Conservation (phyloP, 768 basidiomycete species). For the Paxillus rubicundulus region DNA sequence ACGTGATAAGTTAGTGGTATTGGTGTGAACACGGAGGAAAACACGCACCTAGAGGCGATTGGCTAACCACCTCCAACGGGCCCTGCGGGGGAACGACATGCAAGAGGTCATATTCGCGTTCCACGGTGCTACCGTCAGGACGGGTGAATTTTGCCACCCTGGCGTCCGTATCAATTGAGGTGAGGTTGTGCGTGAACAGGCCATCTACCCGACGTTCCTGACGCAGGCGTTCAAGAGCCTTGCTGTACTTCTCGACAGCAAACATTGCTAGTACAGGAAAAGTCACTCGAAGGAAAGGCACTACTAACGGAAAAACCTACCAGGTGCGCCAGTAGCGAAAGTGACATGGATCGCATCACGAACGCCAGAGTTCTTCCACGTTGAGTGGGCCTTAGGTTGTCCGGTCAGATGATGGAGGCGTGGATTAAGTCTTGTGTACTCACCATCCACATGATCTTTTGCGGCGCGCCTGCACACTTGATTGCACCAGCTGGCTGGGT, state of each 20-base stretch:
- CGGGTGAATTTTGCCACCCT: not conserved
- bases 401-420: no score
- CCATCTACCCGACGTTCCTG: not conserved
- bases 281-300: no score
- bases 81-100: not conserved
- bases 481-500: not conserved
- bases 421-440: no score
- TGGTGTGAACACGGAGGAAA: no score
- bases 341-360: not conserved
- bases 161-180: not conserved
- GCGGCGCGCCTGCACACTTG: not conserved
- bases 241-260: not conserved
- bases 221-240: not conserved
- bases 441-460: not conserved
- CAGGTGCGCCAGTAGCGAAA: not conserved
- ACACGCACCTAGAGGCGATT: not conserved
- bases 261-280: not conserved
- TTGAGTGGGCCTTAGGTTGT: no score
- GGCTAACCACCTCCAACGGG: not conserved
- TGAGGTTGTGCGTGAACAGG: not conserved
- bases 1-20: no score
- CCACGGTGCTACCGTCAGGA: not conserved
- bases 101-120: not conserved
- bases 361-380: no score
- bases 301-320: no score